Evolutionary conservation across 192 early-diverging fungal genomes (phyloP).

Genomic region (Backusella liffmaniae): DNA sequence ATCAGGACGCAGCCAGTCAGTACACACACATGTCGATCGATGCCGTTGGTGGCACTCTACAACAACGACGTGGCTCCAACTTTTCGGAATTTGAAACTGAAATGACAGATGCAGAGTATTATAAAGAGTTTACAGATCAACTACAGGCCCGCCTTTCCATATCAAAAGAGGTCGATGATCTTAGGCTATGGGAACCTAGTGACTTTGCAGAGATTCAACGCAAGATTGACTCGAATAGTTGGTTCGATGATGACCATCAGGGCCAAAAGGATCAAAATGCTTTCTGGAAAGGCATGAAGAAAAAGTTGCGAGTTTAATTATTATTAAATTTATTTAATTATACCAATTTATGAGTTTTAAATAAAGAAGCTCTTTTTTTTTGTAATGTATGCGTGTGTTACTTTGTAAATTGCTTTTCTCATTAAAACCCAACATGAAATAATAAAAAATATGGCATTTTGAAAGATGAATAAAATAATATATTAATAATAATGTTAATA

Average conservation of each 20-base stretch:
- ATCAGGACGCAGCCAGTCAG: neutral
- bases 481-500: no score
- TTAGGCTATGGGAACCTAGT: conserved; percentile 16
- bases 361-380: neutral
- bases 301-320: conserved; percentile 19
- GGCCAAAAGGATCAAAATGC: neutral
- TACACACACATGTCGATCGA: conserved; percentile 9
- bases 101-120: conserved; percentile 13
- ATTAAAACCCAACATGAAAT: no score
- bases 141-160: conserved; percentile 10
- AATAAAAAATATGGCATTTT: no score
- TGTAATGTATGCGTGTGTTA: neutral
- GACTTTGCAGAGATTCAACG: conserved; percentile 12
- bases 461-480: no score
- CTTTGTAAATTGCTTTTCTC: no score
- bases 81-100: neutral
- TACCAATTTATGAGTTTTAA: neutral
- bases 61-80: neutral
- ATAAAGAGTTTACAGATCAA: conserved; percentile 23
- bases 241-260: neutral
- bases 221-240: conserved; percentile 14
- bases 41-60: neutral
- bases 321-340: neutral
- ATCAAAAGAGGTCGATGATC: conserved; percentile 21
- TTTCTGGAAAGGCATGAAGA: conserved; percentile 26